phyloP scores from a whole-genome alignment of 2,329 filamentous ascomycete species.

The Cyphellophora attinorum region DNA sequence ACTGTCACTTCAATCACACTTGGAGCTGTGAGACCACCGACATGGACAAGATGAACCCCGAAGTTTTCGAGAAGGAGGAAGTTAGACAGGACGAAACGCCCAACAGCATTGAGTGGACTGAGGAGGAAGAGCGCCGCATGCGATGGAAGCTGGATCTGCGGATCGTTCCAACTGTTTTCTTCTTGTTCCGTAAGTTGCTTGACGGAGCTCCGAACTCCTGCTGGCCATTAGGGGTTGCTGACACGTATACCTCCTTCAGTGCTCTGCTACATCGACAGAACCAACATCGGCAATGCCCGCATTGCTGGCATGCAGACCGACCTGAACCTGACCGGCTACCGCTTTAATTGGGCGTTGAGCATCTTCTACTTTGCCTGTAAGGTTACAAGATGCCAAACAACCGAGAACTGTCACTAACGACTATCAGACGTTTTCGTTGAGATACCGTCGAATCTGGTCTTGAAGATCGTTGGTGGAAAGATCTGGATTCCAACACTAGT shows the following conservation, averaged over 20 bases:
- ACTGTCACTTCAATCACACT: too few species aligned
- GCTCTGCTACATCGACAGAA: not conserved
- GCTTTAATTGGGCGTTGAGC: conserved; percentile 28
- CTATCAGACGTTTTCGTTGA: too few species aligned
- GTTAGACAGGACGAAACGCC: too few species aligned
- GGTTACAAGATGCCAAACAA: too few species aligned
- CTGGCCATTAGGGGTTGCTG: not conserved
- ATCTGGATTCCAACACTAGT: conserved; percentile 25
- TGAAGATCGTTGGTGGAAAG: conserved; percentile 36
- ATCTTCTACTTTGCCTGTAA: conserved; percentile 38
- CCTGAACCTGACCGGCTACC: conserved; percentile 33
- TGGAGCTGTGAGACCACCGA: too few species aligned
- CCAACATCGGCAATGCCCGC: conserved; percentile 8
- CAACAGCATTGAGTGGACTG: too few species aligned
- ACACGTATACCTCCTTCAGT: not conserved
- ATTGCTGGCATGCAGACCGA: conserved; percentile 36
- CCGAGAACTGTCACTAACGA: too few species aligned
- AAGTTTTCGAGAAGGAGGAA: too few species aligned
- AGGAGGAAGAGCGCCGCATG: conserved; percentile 11
- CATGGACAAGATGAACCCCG: too few species aligned
- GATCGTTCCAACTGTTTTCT: conserved; percentile 13
- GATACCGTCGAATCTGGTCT: conserved; percentile 53
- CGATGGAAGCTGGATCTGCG: conserved; percentile 13
- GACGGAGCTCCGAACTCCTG: not conserved
- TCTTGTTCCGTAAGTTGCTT: conserved; percentile 7